phyloP scores from a whole-genome alignment of 2,329 filamentous ascomycete genomes.

The Pestalotiopsis sp. region DNA sequence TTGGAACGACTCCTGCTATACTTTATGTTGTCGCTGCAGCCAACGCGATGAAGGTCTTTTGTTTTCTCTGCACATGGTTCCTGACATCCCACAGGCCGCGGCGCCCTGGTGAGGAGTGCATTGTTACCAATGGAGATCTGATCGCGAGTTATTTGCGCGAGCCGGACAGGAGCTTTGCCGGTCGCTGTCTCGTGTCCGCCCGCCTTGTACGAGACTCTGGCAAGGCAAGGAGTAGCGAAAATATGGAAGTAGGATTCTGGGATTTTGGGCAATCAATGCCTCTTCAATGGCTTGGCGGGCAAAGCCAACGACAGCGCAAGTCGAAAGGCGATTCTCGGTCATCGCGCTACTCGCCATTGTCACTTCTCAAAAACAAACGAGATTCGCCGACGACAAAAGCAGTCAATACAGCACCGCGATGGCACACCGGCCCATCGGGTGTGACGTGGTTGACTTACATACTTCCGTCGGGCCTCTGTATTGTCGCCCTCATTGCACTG shows the following conservation, averaged over 20 bases:
- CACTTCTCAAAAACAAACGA: not conserved
- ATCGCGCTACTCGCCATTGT: not conserved
- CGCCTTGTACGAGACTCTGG: not conserved
- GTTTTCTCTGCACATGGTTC: conserved; percentile 9
- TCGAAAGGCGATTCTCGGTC: not conserved
- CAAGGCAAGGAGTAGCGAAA: not conserved
- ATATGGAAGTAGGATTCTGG: conserved; percentile 3
- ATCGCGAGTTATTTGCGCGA: conserved; percentile 14
- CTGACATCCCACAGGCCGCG: not conserved
- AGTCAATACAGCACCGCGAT: conserved; percentile 3
- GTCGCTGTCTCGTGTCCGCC: conserved; percentile 11
- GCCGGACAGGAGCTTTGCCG: conserved; percentile 7
- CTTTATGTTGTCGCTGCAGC: conserved; percentile 8
- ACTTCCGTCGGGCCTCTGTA: not conserved
- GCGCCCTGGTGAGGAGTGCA: conserved; percentile 9
- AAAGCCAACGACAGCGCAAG: conserved; percentile 1
- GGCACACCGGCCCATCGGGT: conserved; percentile 2
- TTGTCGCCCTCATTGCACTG: not conserved
- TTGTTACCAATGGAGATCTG: conserved; percentile 13
- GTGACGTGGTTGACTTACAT: conserved; percentile 2
- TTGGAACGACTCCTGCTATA: not conserved
- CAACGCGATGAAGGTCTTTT: conserved; percentile 11
- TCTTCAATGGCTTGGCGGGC: conserved; percentile 7
- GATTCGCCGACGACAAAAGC: not conserved
- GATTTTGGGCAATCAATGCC: conserved; percentile 6